These are phyloP conservation scores for Penicillium riverlandense DNA, from an alignment of 495 filamentous ascomycete species.

Conservation along the genomic window DNA sequence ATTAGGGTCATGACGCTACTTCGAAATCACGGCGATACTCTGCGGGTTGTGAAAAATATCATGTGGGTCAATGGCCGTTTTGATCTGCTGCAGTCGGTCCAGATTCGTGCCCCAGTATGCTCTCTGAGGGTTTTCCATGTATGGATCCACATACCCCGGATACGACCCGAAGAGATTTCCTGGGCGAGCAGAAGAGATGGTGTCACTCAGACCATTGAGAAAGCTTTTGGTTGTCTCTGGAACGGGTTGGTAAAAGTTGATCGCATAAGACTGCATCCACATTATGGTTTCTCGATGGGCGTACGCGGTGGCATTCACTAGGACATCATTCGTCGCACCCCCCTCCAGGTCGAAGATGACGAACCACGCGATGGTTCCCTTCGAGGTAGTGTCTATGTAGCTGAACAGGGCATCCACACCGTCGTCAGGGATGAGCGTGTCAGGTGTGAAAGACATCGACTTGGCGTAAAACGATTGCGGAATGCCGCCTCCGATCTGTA, in stretches of 20 bases:
- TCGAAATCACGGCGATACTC: conserved; percentile 25
- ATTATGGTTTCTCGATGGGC: conserved; percentile 38
- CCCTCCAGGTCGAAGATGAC: conserved; percentile 36
- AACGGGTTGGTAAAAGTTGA: conserved; percentile 34
- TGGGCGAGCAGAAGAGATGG: conserved; percentile 18
- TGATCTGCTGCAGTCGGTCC: conserved; percentile 44
- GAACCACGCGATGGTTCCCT: conserved; percentile 37
- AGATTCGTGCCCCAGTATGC: conserved; percentile 53
- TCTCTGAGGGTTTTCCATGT: conserved; percentile 30
- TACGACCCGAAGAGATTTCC: conserved; percentile 40
- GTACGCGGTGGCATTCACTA: conserved; percentile 34
- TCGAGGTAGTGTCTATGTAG: conserved; percentile 38
- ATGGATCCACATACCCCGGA: conserved; percentile 66
- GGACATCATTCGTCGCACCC: conserved; percentile 34
- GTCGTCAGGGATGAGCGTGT: conserved; percentile 30
- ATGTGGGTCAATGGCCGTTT: conserved; percentile 46
- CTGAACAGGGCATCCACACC: conserved; percentile 33
- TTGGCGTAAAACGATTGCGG: conserved; percentile 40
- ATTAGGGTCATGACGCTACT: neutral
- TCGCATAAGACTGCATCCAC: conserved; percentile 37
- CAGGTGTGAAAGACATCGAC: conserved; percentile 38
- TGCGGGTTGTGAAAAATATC: conserved; percentile 60
- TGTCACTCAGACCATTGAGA: conserved; percentile 37
- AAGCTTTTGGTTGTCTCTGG: conserved; percentile 26
- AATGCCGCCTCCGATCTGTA: conserved; percentile 18